Evolutionary conservation across 805 yeast genomes (phyloP).

Genomic region (Metschnikowia hibisci): DNA sequence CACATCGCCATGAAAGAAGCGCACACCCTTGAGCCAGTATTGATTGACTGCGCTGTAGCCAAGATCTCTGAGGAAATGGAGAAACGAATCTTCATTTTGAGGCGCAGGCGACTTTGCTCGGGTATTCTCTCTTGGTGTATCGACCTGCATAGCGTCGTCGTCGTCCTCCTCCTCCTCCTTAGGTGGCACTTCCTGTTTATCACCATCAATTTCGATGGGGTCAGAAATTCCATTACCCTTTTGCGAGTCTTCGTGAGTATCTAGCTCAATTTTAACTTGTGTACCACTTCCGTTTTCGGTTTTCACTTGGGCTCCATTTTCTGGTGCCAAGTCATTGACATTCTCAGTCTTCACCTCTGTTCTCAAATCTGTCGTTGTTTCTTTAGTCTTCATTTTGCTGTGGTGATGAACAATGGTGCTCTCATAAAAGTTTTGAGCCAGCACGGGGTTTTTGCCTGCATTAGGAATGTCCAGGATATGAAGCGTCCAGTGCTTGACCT

Average conservation of each 20-base stretch:
- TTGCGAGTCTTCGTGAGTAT: not conserved
- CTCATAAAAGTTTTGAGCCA: conserved; percentile 64
- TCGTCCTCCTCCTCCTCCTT: not conserved
- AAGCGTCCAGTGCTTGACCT: conserved; percentile 50
- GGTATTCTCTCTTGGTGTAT: not conserved
- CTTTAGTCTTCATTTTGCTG: conserved; percentile 19
- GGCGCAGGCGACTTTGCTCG: not conserved
- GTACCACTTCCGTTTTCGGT: not conserved
- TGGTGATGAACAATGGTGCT: conserved; percentile 51
- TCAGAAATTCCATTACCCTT: not conserved
- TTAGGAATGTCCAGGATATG: conserved; percentile 71
- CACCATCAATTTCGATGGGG: conserved; percentile 2
- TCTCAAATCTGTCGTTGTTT: not conserved
- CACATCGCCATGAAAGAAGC: conserved; percentile 58
- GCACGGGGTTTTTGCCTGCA: conserved; percentile 61
- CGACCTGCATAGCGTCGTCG: conserved; percentile 6
- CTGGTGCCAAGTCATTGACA: conserved; percentile 2
- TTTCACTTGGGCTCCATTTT: conserved; percentile 1
- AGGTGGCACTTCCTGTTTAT: not conserved
- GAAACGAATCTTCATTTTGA: conserved; percentile 32
- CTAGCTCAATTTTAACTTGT: not conserved
- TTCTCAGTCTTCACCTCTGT: not conserved
- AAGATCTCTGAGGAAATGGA: conserved; percentile 50
- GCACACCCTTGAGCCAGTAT: conserved; percentile 57
- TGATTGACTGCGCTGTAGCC: conserved; percentile 68